phyloP scores from a whole-genome alignment of 805 yeast genomes.

The Candida insectalens region DNA sequence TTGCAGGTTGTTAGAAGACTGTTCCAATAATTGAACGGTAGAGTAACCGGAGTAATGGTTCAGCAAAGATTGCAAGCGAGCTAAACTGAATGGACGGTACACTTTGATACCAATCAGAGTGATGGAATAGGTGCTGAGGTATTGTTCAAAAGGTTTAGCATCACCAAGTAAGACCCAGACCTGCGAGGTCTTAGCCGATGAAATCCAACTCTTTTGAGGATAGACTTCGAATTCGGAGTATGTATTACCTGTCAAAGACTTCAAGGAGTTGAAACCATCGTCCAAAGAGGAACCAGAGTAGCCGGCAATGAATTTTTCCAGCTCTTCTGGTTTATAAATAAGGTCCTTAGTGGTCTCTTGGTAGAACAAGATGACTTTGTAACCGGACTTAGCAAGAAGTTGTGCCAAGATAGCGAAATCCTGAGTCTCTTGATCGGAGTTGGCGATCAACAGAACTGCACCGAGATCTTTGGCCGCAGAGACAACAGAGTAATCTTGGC shows the following conservation, averaged over 20 bases:
- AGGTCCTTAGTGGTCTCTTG: conserved; percentile 7
- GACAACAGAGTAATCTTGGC: conserved; percentile 57
- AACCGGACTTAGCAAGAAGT: conserved; percentile 37
- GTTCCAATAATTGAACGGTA: conserved; percentile 54
- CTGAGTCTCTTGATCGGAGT: conserved; percentile 36
- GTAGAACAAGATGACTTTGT: conserved; percentile 63
- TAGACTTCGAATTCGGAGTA: conserved; percentile 31
- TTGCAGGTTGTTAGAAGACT: conserved; percentile 34
- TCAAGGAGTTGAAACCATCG: conserved; percentile 22
- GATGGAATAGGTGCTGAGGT: conserved; percentile 13
- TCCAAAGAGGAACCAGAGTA: conserved; percentile 22
- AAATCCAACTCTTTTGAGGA: conserved; percentile 17
- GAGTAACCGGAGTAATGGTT: conserved; percentile 1
- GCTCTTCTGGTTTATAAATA: conserved; percentile 5
- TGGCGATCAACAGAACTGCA: conserved; percentile 50
- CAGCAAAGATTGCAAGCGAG: conserved; percentile 34
- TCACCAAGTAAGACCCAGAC: conserved; percentile 60
- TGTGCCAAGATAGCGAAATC: conserved; percentile 50
- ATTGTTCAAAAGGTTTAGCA: conserved; percentile 18
- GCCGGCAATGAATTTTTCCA: conserved; percentile 9
- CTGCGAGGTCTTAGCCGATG: conserved; percentile 12
- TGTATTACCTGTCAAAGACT: conserved; percentile 17
- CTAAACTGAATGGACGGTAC: conserved; percentile 64
- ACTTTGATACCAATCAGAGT: conserved; percentile 50
- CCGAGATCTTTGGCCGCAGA: conserved; percentile 68